Evolutionary conservation across 1,284 basidiomycete species (phyloP).

Genomic region (Boletus austroedulis): DNA sequence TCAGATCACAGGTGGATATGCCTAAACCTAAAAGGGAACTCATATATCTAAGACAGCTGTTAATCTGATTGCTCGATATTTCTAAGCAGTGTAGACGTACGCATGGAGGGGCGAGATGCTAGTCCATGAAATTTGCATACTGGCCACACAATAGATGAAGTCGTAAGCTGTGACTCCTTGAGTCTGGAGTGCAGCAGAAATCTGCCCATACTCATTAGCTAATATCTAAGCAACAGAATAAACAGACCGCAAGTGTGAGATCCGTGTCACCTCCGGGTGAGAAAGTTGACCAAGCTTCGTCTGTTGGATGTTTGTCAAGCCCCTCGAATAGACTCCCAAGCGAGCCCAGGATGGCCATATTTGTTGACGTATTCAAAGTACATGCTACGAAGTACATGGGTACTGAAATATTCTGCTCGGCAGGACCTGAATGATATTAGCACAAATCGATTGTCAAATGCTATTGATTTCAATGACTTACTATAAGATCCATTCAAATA

Average conservation of each 20-base stretch:
- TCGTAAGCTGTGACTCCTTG: too few species aligned
- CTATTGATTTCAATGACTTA: neutral
- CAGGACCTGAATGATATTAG: neutral
- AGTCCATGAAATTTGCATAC: neutral
- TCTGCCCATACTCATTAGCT: neutral
- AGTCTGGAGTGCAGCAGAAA: neutral
- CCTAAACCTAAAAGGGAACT: neutral
- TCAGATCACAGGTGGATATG: neutral
- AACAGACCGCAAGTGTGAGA: neutral
- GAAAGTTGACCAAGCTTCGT: neutral
- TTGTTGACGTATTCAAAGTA: neutral
- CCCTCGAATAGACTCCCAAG: neutral
- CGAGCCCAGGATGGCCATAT: neutral
- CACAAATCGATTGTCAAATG: neutral
- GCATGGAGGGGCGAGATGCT: neutral
- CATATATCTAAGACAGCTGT: neutral
- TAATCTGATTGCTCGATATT: too few species aligned
- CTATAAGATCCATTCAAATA: neutral
- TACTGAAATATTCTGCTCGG: neutral
- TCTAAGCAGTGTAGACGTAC: neutral
- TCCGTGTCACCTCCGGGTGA: neutral
- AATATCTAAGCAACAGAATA: neutral
- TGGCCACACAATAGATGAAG: neutral
- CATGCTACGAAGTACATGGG: neutral
- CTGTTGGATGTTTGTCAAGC: neutral